Evolutionary conservation across 768 basidiomycete species (phyloP).

Genomic region (Podaxis sp.): DNA sequence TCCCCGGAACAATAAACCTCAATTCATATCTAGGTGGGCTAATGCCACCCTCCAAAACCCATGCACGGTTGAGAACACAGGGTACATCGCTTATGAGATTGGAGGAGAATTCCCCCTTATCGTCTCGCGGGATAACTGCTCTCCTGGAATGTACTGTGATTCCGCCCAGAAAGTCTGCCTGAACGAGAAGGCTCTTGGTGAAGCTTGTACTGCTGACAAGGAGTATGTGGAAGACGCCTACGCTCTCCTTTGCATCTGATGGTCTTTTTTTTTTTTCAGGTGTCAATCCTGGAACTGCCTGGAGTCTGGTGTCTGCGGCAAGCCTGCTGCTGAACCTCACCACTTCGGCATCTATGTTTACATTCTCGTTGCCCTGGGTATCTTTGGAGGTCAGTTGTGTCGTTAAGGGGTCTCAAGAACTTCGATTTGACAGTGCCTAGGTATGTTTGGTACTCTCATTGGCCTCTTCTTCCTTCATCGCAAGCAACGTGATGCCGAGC

Average conservation of each 20-base stretch:
- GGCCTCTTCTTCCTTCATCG: conserved; percentile 71
- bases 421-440: conserved; percentile 35
- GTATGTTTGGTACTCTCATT: conserved; percentile 71
- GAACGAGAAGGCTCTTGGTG: conserved; percentile 55
- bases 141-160: conserved; percentile 75
- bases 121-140: conserved; percentile 81
- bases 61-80: conserved; percentile 78
- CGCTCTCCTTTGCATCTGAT: neutral
- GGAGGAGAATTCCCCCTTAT: conserved; percentile 70
- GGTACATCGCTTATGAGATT: conserved; percentile 68
- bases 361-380: conserved; percentile 65
- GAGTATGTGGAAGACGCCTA: conserved; percentile 34
- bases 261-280: conserved; percentile 34
- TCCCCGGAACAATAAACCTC: neutral
- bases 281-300: conserved; percentile 79
- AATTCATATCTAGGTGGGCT: conserved; percentile 57
- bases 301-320: conserved; percentile 59
- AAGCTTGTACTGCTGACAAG: conserved; percentile 53
- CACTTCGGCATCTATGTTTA: conserved; percentile 73
- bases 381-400: conserved; percentile 61
- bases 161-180: conserved; percentile 56
- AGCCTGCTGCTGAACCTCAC: conserved; percentile 55
- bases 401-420: neutral
- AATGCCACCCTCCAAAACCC: conserved; percentile 64
- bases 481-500: conserved; percentile 70